Conservation (phyloP, 345 rosid genomes). For the Salix purpurea region DNA sequence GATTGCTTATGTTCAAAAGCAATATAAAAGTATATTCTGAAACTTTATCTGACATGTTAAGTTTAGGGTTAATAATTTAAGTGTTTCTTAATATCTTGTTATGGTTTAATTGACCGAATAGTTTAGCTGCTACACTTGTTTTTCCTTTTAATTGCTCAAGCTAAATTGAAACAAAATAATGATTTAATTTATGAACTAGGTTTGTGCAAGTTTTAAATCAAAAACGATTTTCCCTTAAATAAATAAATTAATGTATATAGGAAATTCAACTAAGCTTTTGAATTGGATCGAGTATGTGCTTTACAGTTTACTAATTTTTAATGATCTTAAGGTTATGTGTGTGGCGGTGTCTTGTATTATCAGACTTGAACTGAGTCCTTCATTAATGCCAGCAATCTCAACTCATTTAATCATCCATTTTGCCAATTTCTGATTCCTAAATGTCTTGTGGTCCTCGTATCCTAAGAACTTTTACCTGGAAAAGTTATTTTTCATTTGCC, state of each 20-base stretch:
- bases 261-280: background rate
- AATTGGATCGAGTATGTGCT: background rate
- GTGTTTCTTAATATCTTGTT: background rate
- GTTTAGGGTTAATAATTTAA: no score
- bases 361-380: background rate
- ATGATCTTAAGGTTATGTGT: background rate
- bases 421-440: constrained; percentile 17
- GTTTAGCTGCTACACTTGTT: no score
- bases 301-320: background rate
- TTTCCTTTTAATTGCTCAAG: background rate
- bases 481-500: constrained; percentile 27
- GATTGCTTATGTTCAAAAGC: background rate
- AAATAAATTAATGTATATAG: no score
- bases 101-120: background rate
- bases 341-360: background rate
- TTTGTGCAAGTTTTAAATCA: background rate
- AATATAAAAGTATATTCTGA: background rate
- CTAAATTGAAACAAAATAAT: background rate
- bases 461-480: constrained; percentile 16
- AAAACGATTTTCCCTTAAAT: background rate
- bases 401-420: constrained; percentile 13
- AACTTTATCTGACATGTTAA: no score
- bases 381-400: background rate
- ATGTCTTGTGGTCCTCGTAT: constrained; percentile 6
- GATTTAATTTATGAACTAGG: background rate